Percentiles rank a stretch among this genome's conserved stretches.
These are phyloP conservation scores for Friedmanniomyces endolithicus DNA, from an alignment of 495 filamentous ascomycete species.

Conservation along the genomic window DNA sequence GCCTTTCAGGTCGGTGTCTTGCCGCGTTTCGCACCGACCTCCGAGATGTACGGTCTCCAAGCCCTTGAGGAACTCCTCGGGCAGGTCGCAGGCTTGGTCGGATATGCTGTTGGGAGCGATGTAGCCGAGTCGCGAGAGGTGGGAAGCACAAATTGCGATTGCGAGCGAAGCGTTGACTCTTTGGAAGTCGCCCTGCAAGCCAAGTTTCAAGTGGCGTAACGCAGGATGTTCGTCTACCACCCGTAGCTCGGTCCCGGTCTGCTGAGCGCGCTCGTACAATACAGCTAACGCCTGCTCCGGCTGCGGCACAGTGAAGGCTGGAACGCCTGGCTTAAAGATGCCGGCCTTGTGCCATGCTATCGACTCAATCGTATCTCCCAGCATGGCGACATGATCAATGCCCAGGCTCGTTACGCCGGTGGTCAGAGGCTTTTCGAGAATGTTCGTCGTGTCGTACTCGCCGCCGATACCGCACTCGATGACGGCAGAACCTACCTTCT, in stretches of 20 bases:
- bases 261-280: constrained; percentile 54
- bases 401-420: constrained; percentile 73
- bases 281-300: constrained; percentile 52
- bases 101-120: neutral
- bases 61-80: constrained; percentile 57
- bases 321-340: constrained; percentile 63
- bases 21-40: constrained; percentile 71
- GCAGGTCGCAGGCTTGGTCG: constrained; percentile 38
- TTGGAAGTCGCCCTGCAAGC: constrained; percentile 71
- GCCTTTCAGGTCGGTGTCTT: constrained; percentile 38
- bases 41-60: constrained; percentile 63
- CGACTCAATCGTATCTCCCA: constrained; percentile 73
- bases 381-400: constrained; percentile 72
- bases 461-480: constrained; percentile 93
- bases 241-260: constrained; percentile 48
- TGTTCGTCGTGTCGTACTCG: constrained; percentile 86
- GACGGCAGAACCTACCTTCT: constrained; percentile 68
- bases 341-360: constrained; percentile 98
- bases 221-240: constrained; percentile 52
- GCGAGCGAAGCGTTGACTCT: constrained; percentile 77
- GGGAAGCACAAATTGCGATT: constrained; percentile 55
- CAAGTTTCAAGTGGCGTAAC: constrained; percentile 53
- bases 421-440: constrained; percentile 61
- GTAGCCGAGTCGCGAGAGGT: constrained; percentile 32
- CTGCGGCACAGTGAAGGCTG: constrained; percentile 68